Percentiles rank a stretch among this genome's conserved stretches.
phyloP scores from a whole-genome alignment of 306 rosid species.

The Fragaria iinumae region DNA sequence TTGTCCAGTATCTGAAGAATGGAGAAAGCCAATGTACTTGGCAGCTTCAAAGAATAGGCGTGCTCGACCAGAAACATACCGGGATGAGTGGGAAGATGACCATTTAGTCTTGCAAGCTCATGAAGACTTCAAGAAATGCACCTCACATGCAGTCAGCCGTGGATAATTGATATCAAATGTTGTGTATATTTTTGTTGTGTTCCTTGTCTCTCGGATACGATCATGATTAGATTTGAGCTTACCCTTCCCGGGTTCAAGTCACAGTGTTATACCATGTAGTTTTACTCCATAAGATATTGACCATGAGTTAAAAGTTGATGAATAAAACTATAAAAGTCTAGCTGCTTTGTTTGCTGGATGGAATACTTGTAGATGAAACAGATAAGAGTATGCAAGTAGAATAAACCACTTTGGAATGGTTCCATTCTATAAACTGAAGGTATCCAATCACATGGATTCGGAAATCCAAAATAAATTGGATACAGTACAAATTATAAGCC shows the following conservation, averaged over 20 bases:
- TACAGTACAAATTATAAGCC: neutral
- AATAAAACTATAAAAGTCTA: neutral
- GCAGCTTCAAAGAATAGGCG: slow-evolving; percentile 25
- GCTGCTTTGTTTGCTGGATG: neutral
- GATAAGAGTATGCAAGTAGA: neutral
- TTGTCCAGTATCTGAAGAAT: slow-evolving; percentile 47
- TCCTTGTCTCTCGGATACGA: neutral
- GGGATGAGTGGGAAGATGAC: slow-evolving; percentile 68
- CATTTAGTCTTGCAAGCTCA: slow-evolving; percentile 49
- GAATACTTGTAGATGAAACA: neutral
- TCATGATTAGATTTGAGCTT: neutral
- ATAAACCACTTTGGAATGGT: neutral
- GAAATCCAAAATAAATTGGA: neutral
- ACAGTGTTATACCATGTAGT: neutral
- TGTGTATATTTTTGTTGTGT: neutral
- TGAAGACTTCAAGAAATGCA: slow-evolving; percentile 33
- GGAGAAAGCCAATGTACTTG: slow-evolving; percentile 52
- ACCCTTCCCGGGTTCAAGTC: neutral
- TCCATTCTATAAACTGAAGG: neutral
- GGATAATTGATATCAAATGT: neutral
- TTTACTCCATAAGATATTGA: neutral
- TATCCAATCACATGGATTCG: neutral
- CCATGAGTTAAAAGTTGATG: neutral
- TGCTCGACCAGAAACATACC: slow-evolving; percentile 43
- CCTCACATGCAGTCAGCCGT: neutral